These are phyloP conservation scores for Puccinia hordei DNA, from an alignment of 1,284 basidiomycete genomes.

Conservation along the genomic window DNA sequence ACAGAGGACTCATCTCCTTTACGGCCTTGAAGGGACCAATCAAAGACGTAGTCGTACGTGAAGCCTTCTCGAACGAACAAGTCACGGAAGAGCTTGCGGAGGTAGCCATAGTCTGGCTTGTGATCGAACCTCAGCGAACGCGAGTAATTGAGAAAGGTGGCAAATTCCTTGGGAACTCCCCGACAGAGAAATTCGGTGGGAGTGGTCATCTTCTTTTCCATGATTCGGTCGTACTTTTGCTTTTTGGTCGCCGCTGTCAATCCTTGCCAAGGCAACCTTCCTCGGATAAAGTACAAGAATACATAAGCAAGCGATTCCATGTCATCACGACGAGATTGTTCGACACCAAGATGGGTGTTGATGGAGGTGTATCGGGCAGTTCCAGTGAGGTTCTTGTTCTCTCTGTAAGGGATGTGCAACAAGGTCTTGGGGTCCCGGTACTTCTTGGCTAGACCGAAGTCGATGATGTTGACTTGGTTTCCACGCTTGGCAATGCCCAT, in stretches of 20 bases:
- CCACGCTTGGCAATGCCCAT: constrained; percentile 99
- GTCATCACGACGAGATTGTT: constrained; percentile 93
- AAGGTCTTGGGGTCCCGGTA: constrained; percentile 99
- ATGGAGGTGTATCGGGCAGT: constrained; percentile 99
- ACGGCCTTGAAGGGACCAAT: constrained; percentile 36
- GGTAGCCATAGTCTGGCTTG: constrained; percentile 49
- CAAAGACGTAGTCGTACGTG: constrained; percentile 49
- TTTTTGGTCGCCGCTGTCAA: constrained; percentile 19
- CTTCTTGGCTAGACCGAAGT: constrained; percentile 99
- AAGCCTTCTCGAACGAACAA: constrained; percentile 39
- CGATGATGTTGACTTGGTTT: constrained; percentile 98
- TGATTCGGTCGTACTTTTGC: constrained; percentile 27
- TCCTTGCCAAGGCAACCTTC: constrained; percentile 35
- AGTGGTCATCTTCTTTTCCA: constrained; percentile 19
- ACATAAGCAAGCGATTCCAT: constrained; percentile 95
- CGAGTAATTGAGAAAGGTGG: constrained; percentile 47
- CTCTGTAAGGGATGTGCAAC: constrained; percentile 97
- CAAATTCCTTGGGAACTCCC: constrained; percentile 31
- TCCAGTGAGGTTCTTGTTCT: constrained; percentile 99
- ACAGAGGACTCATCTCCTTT: not conserved
- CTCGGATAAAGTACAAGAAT: constrained; percentile 35
- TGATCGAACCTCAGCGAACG: constrained; percentile 48
- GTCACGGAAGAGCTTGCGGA: constrained; percentile 48
- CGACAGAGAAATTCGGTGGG: constrained; percentile 22
- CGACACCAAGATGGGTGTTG: constrained; percentile 97